Evolutionary conservation across 2,329 filamentous ascomycete genomes (phyloP).

Genomic region (Incumbomyces lentus): DNA sequence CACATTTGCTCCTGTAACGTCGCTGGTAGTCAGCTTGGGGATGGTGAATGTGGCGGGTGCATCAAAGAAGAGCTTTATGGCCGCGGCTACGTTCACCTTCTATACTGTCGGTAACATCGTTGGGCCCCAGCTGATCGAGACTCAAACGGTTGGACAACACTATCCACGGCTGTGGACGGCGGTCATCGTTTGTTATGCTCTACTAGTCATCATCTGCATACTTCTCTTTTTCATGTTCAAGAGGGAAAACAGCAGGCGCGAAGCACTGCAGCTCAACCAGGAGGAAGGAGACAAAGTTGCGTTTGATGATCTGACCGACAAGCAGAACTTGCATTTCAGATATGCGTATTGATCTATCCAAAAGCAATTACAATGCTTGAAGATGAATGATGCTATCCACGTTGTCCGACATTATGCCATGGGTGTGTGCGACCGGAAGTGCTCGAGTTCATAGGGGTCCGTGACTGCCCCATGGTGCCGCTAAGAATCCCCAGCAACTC

Average conservation of each 20-base stretch:
- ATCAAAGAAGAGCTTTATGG: slow-evolving; percentile 70
- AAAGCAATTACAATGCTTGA: too few relatives aligned
- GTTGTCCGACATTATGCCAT: too few relatives aligned
- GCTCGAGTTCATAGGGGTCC: too few relatives aligned
- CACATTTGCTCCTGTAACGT: slow-evolving; percentile 62
- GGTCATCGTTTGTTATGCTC: slow-evolving; percentile 56
- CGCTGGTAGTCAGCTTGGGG: slow-evolving; percentile 46
- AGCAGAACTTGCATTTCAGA: slow-evolving; percentile 56
- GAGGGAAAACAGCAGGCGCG: slow-evolving; percentile 48
- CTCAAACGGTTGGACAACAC: slow-evolving; percentile 53
- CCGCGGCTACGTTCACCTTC: slow-evolving; percentile 61
- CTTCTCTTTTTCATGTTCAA: slow-evolving; percentile 50
- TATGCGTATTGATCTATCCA: slow-evolving; percentile 39
- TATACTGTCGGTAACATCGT: slow-evolving; percentile 71
- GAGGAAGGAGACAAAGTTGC: slow-evolving; percentile 53
- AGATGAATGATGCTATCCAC: too few relatives aligned
- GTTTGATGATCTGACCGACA: slow-evolving; percentile 59
- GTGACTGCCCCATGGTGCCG: too few relatives aligned
- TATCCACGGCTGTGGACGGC: slow-evolving; percentile 64
- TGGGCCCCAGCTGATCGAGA: slow-evolving; percentile 60
- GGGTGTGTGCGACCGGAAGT: too few relatives aligned
- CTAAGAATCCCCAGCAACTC: background rate
- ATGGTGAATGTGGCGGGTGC: slow-evolving; percentile 64
- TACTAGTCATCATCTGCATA: slow-evolving; percentile 51
- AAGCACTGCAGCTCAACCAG: slow-evolving; percentile 43